phyloP scores from a whole-genome alignment of 2,329 filamentous ascomycete genomes.

The Arachnomyces sp. region DNA sequence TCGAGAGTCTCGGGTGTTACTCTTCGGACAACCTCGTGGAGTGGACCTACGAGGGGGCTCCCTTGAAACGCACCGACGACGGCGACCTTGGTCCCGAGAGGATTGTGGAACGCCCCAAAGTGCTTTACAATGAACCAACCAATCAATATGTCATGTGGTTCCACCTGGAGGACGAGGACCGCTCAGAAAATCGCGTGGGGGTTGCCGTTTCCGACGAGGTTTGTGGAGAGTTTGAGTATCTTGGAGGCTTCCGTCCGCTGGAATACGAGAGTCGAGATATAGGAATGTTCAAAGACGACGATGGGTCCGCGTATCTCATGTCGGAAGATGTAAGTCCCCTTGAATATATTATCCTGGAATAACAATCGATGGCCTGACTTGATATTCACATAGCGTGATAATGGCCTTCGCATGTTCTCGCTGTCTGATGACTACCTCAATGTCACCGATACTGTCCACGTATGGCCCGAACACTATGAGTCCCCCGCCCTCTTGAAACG shows the following conservation, averaged over 20 bases:
- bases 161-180: conserved; percentile 57
- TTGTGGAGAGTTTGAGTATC: conserved; percentile 53
- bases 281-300: conserved; percentile 52
- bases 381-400: conserved; percentile 33
- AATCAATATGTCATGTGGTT: conserved; percentile 61
- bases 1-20: conserved; percentile 63
- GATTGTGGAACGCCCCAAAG: conserved; percentile 61
- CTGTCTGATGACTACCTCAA: conserved; percentile 52
- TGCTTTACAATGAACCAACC: conserved; percentile 60
- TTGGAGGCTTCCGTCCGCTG: conserved; percentile 41
- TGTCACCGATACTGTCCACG: conserved; percentile 42
- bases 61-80: conserved; percentile 47
- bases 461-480: conserved; percentile 50
- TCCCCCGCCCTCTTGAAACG: conserved; percentile 57
- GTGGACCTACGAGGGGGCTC: conserved; percentile 55
- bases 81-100: conserved; percentile 55
- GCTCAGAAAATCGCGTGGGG: conserved; percentile 57
- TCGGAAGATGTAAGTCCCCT: conserved; percentile 56
- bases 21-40: conserved; percentile 55
- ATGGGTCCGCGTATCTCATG: conserved; percentile 53
- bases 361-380: too few relatives aligned
- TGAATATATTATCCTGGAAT: too few relatives aligned
- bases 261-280: conserved; percentile 51
- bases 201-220: conserved; percentile 54
- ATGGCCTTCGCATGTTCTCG: conserved; percentile 51